Evolutionary conservation across 2,329 filamentous ascomycete genomes (phyloP).

Genomic region (Colletotrichum sp.): DNA sequence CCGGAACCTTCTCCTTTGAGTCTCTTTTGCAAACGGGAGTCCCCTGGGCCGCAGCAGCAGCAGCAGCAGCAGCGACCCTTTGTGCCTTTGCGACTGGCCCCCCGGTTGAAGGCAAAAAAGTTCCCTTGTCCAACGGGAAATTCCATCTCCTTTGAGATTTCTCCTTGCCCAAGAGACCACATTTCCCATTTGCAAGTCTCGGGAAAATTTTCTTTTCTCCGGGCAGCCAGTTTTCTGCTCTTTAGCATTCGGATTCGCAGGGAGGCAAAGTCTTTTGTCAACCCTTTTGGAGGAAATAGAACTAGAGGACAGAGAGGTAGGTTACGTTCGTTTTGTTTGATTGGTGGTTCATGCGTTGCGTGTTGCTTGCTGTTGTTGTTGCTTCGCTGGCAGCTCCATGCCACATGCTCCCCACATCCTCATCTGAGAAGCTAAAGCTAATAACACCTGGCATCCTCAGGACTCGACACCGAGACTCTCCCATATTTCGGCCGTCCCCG

Average conservation of each 20-base stretch:
- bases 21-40: not conserved
- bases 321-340: not conserved
- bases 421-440: conserved; percentile 6
- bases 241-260: not conserved
- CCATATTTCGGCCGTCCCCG: not conserved
- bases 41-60: not conserved
- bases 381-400: conserved; percentile 14
- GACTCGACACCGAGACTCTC: not conserved
- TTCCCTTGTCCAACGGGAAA: conserved; percentile 17
- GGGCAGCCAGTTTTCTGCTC: not conserved
- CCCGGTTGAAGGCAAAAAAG: conserved; percentile 12
- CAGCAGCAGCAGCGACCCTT: not conserved
- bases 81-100: not conserved
- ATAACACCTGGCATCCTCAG: conserved; percentile 19
- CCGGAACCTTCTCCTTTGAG: conserved; percentile 15
- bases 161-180: conserved; percentile 15
- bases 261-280: not conserved
- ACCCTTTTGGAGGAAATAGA: not conserved
- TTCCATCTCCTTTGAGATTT: conserved; percentile 11
- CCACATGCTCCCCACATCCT: conserved; percentile 8
- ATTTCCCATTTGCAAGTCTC: conserved; percentile 7
- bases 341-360: not conserved
- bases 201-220: not conserved
- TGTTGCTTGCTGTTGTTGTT: not conserved
- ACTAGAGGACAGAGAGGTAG: not conserved